Conservation (phyloP, 768 basidiomycete genomes). For the Fibroporia radiculosa region DNA sequence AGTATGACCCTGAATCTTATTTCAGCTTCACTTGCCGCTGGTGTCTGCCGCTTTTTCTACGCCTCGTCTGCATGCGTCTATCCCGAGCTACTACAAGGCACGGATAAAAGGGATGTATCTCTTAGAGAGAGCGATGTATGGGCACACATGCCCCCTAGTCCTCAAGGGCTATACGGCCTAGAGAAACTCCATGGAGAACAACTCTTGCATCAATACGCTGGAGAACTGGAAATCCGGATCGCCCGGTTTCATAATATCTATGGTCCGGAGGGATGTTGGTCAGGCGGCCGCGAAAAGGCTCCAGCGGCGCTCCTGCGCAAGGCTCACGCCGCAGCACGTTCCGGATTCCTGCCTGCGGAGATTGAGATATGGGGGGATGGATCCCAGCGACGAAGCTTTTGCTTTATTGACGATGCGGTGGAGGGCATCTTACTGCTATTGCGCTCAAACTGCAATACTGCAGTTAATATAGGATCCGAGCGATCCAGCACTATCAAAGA, state of each 20-base stretch:
- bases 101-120: conserved; percentile 27
- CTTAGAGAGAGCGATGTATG: conserved; percentile 42
- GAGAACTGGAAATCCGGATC: conserved; percentile 32
- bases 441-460: conserved; percentile 24
- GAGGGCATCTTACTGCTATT: conserved; percentile 41
- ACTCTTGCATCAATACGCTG: conserved; percentile 28
- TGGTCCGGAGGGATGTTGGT: conserved; percentile 47
- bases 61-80: conserved; percentile 58
- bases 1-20: conserved; percentile 43
- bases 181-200: conserved; percentile 49
- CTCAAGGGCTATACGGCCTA: conserved; percentile 52
- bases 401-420: conserved; percentile 48
- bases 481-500: conserved; percentile 31
- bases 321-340: conserved; percentile 29
- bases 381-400: conserved; percentile 43
- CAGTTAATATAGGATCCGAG: conserved; percentile 49
- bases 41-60: conserved; percentile 40
- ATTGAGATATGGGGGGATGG: conserved; percentile 57
- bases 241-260: conserved; percentile 55
- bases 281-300: conserved; percentile 48
- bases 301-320: conserved; percentile 53
- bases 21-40: conserved; percentile 27
- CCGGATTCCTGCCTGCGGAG: conserved; percentile 3
- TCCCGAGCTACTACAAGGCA: conserved; percentile 34
- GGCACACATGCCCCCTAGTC: conserved; percentile 28